Evolutionary conservation across 2,329 filamentous ascomycete genomes (phyloP).

Genomic region (Balansia obtecta): DNA sequence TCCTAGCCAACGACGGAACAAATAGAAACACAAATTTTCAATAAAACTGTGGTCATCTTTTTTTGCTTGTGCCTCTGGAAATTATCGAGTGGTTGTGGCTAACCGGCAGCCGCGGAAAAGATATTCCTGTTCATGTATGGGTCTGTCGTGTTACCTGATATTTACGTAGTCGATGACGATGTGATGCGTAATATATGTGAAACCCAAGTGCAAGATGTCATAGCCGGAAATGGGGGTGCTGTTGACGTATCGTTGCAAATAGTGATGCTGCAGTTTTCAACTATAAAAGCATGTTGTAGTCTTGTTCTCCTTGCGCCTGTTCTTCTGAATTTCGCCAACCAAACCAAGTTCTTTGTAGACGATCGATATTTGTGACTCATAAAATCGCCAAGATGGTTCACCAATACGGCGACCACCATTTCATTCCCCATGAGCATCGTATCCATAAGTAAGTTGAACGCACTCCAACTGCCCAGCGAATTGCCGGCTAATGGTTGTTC

Average conservation of each 20-base stretch:
- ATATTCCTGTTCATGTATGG: neutral
- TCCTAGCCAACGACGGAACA: neutral
- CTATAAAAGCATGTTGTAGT: too few relatives aligned
- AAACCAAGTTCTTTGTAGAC: too few relatives aligned
- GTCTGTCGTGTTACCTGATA: neutral
- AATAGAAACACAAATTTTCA: neutral
- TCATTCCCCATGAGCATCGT: constrained; percentile 36
- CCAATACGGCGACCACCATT: constrained; percentile 36
- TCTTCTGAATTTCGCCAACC: too few relatives aligned
- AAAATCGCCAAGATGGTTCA: constrained; percentile 28
- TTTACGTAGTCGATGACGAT: constrained; percentile 15
- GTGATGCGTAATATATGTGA: neutral
- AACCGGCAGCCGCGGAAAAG: neutral
- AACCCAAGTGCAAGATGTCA: neutral
- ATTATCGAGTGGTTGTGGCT: neutral
- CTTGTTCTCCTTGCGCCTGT: too few relatives aligned
- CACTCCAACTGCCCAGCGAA: neutral
- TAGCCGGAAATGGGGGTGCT: too few relatives aligned
- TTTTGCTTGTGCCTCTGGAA: neutral
- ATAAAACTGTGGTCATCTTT: neutral
- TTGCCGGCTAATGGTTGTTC: neutral
- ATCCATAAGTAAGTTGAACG: constrained; percentile 29
- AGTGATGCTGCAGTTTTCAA: too few relatives aligned
- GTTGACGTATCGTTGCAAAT: too few relatives aligned
- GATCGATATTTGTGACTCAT: neutral